Conservation (phyloP, 257 asterid genomes). For the Salvia hispanica region DNA sequence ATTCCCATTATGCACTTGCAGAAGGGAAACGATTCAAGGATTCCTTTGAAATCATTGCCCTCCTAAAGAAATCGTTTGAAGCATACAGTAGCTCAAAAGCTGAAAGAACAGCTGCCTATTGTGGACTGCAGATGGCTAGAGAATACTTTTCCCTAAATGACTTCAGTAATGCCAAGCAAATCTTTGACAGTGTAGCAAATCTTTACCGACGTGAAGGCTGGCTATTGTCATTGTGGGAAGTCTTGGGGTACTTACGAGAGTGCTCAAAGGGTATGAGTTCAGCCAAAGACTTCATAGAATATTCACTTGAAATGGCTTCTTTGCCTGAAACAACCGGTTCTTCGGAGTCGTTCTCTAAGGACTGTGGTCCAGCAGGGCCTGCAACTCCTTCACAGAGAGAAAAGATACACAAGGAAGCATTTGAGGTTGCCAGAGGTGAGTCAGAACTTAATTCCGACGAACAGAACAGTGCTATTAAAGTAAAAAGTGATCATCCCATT, state of each 20-base stretch:
- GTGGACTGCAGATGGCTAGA: constrained; percentile 82
- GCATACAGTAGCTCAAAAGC: constrained; percentile 67
- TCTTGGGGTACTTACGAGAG: constrained; percentile 86
- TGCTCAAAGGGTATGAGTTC: constrained; percentile 74
- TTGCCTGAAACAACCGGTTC: constrained; percentile 62
- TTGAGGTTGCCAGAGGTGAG: constrained; percentile 74
- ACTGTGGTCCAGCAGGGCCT: constrained; percentile 84
- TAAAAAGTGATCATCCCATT: constrained; percentile 71
- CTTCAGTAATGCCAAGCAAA: constrained; percentile 69
- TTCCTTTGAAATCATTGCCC: constrained; percentile 88
- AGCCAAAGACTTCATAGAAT: constrained; percentile 82
- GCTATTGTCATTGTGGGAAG: constrained; percentile 84
- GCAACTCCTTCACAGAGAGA: constrained; percentile 70
- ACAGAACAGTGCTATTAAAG: constrained; percentile 53
- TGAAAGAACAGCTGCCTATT: constrained; percentile 82
- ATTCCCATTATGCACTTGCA: constrained; percentile 59
- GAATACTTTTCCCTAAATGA: constrained; percentile 66
- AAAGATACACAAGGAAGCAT: constrained; percentile 79
- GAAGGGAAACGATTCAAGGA: constrained; percentile 84
- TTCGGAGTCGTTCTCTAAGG: constrained; percentile 46
- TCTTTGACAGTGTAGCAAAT: constrained; percentile 70
- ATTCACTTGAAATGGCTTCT: constrained; percentile 98
- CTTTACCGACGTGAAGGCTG: constrained; percentile 96
- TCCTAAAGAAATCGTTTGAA: constrained; percentile 77
- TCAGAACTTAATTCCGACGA: constrained; percentile 45